These are phyloP conservation scores for Chaetoceros tenuissimus DNA, from an alignment of 108 stramenopile genomes.

Conservation along the genomic window DNA sequence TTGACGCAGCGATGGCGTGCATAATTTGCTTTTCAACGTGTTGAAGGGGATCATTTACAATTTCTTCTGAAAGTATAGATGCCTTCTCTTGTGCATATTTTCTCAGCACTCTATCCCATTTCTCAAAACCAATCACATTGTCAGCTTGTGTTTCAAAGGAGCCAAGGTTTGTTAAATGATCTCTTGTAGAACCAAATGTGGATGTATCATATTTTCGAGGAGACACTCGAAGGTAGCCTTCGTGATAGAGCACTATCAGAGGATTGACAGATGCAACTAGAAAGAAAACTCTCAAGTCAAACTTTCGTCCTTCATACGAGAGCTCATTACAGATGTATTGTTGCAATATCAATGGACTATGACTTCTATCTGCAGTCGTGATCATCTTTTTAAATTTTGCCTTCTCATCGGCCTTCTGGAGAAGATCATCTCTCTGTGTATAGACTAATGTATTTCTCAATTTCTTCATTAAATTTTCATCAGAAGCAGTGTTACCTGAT, in stretches of 20 bases:
- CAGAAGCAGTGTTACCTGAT: too few relatives aligned
- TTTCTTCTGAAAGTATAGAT: constrained; percentile 2
- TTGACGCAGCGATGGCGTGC: constrained; percentile 13
- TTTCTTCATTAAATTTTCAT: too few relatives aligned
- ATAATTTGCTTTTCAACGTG: constrained; percentile 34
- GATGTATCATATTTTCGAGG: constrained; percentile 15
- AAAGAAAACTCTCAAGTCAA: constrained; percentile 21
- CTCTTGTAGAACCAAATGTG: constrained; percentile 5
- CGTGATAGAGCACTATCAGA: constrained; percentile 21
- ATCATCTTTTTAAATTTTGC: constrained; percentile 3
- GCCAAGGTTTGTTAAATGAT: constrained; percentile 17
- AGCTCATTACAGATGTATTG: constrained; percentile 28
- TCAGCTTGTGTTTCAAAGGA: not conserved
- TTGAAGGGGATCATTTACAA: constrained; percentile 8
- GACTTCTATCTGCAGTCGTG: constrained; percentile 2
- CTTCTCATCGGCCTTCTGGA: not conserved
- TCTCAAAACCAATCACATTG: constrained; percentile 1
- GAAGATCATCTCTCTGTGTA: not conserved
- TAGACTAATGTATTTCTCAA: too few relatives aligned
- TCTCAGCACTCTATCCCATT: not conserved
- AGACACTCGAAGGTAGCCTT: constrained; percentile 20
- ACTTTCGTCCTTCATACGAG: constrained; percentile 11
- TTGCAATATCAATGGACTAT: too few relatives aligned
- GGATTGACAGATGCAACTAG: constrained; percentile 20
- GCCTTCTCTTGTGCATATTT: constrained; percentile 1